Base-by-base conservation (phyloP, 495 filamentous ascomycete species). In the Chaetomium tenue region DNA sequence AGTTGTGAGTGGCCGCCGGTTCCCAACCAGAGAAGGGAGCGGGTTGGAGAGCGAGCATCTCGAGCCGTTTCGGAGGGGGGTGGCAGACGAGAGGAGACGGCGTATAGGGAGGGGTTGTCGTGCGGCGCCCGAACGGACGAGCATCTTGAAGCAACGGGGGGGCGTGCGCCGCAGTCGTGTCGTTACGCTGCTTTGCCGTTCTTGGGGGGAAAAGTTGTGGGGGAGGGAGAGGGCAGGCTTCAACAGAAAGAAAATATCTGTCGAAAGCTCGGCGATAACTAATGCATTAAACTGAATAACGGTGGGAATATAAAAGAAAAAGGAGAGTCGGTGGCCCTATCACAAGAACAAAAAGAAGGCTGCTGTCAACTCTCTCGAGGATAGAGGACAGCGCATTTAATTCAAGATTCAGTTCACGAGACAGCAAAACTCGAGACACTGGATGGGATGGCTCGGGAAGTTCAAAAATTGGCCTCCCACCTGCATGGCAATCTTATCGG, bases 251-350 rank as follows among this genome's bases (percentile, higher is more conserved):
- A 56, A 44, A 26, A 28, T 46, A 30, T 30, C 62, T 52, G 56
- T 60, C 25, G 26, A 39, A 26, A 56, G 42, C 46, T 37, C 20
- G 23, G 25, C 13, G 54, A 53, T 42, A 20, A 12, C 63, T 56
- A 67, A 63, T 60, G 56, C 70, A 73, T 73, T 63, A 66, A 64
- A 67, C 50, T 56, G 53, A 48, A 66, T 66, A 69, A 33, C 47
- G 25, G 44, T 23, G 5, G 6, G 16, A 50, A 9, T 39, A 37
- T 58, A 47, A 65, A 26, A 58, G 62, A 30, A 64, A 64, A 65
- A 66, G 33, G 50, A 61, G 44, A 66, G 59, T 50, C 28, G 22
- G 33, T 25, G 54, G 20, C 33, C 52, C 37, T 46, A 7, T 12
- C 42, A 64, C 33, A 47, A 37, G 11, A 6, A 30, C 28, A 37